phyloP scores from a whole-genome alignment of 2,329 filamentous ascomycete genomes.

The Trichoderma arundinaceum region DNA sequence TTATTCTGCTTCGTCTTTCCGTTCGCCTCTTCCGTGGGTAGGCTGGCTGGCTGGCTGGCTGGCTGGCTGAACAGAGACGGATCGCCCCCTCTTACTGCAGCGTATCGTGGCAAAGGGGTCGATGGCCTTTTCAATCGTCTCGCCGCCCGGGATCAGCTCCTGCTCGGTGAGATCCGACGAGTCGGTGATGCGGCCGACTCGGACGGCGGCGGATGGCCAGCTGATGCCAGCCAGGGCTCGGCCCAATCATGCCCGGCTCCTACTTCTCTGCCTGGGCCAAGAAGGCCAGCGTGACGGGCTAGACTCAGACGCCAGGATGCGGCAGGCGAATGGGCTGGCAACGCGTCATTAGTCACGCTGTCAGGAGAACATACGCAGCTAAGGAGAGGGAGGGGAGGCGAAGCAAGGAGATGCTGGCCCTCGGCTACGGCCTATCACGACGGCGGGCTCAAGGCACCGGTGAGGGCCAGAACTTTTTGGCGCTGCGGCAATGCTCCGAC shows the following conservation, averaged over 20 bases:
- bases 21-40: too few species aligned
- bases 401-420: neutral
- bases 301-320: conserved; percentile 27
- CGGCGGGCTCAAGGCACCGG: neutral
- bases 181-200: conserved; percentile 17
- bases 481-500: neutral
- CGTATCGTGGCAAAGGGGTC: neutral
- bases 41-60: too few species aligned
- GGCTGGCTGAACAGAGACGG: too few species aligned
- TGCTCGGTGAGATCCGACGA: conserved; percentile 29
- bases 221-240: conserved; percentile 22
- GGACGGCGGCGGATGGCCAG: conserved; percentile 22
- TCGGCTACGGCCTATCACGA: neutral
- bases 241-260: conserved; percentile 22
- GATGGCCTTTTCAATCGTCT: conserved; percentile 16
- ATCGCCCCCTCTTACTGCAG: too few species aligned
- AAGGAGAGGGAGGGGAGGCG: conserved; percentile 19
- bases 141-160: conserved; percentile 17
- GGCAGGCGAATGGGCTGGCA: conserved; percentile 27
- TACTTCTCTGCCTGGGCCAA: conserved; percentile 12
- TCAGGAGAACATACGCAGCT: conserved; percentile 25
- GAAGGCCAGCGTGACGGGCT: conserved; percentile 25
- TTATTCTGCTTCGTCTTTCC: too few species aligned
- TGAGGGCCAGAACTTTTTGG: neutral
- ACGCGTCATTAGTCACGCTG: conserved; percentile 31